Evolutionary conservation across 768 basidiomycete species (phyloP).

Genomic region (Lepiota brunneoincarnata): DNA sequence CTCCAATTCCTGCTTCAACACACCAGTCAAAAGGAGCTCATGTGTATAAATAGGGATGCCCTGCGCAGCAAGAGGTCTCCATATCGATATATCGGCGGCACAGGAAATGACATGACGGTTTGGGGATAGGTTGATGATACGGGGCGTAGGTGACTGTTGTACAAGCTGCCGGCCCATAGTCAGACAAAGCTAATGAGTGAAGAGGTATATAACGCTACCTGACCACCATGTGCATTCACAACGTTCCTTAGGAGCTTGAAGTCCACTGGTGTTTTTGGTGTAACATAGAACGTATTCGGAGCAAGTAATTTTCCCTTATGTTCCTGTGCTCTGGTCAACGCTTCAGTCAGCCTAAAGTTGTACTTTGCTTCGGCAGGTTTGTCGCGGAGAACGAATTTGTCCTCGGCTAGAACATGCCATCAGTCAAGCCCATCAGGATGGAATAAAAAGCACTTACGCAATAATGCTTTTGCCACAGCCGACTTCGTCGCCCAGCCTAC

Average conservation of each 20-base stretch:
- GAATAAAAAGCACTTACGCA: slow-evolving; percentile 48
- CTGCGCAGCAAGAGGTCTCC: slow-evolving; percentile 54
- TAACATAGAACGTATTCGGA: slow-evolving; percentile 73
- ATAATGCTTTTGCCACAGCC: slow-evolving; percentile 49
- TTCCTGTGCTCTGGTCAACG: slow-evolving; percentile 55
- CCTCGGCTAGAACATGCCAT: slow-evolving; percentile 49
- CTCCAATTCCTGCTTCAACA: slow-evolving; percentile 64
- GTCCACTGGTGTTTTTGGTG: slow-evolving; percentile 59
- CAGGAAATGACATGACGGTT: slow-evolving; percentile 67
- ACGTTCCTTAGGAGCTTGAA: slow-evolving; percentile 65
- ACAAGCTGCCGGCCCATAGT: slow-evolving; percentile 29
- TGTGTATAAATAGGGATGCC: slow-evolving; percentile 61
- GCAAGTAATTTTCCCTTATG: slow-evolving; percentile 55
- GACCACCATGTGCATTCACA: slow-evolving; percentile 67
- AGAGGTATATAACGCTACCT: slow-evolving; percentile 38
- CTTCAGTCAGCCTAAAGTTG: slow-evolving; percentile 58
- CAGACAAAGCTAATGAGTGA: slow-evolving; percentile 2
- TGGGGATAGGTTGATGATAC: slow-evolving; percentile 48
- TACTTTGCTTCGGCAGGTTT: slow-evolving; percentile 61
- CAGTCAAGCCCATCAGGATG: not conserved
- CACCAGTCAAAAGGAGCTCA: slow-evolving; percentile 64
- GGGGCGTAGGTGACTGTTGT: slow-evolving; percentile 50
- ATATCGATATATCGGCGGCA: slow-evolving; percentile 58
- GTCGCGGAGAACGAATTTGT: slow-evolving; percentile 59
- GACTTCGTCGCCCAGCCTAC: slow-evolving; percentile 69